Evolutionary conservation across 257 asterid species (phyloP).

Genomic region (Apocynum venetum): DNA sequence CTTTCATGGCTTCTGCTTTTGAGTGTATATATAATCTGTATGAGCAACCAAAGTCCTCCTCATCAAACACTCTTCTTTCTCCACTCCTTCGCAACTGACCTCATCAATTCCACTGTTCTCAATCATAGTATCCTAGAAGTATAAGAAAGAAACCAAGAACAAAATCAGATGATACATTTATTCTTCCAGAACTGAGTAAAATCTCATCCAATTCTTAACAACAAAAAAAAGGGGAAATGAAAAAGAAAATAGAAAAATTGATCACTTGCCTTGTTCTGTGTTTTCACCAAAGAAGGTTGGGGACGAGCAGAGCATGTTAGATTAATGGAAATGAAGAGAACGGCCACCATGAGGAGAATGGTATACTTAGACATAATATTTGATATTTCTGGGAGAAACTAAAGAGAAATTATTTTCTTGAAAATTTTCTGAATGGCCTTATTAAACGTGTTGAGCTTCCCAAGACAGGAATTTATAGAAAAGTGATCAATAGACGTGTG

Average conservation of each 20-base stretch:
- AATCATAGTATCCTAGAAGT: background rate
- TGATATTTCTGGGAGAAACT: background rate
- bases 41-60: conserved; percentile 35
- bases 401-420: background rate
- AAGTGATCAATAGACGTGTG: background rate
- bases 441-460: background rate
- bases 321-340: background rate
- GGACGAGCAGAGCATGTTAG: conserved; percentile 11
- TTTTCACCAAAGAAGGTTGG: conserved; percentile 2
- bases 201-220: background rate
- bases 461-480: background rate
- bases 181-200: background rate
- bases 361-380: conserved; percentile 1
- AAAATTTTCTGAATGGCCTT: background rate
- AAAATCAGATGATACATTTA: background rate
- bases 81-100: conserved; percentile 36
- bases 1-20: conserved; percentile 5
- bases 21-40: conserved; percentile 47
- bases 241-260: background rate
- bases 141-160: background rate
- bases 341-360: background rate
- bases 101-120: conserved; percentile 14
- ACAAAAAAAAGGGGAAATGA: background rate
- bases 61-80: conserved; percentile 37
- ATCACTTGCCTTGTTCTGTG: conserved; percentile 7